Evolutionary conservation across 768 basidiomycete genomes (phyloP), one percentile per base, ranked within the genome.

Genomic region (Hortiboletus campestris): DNA sequence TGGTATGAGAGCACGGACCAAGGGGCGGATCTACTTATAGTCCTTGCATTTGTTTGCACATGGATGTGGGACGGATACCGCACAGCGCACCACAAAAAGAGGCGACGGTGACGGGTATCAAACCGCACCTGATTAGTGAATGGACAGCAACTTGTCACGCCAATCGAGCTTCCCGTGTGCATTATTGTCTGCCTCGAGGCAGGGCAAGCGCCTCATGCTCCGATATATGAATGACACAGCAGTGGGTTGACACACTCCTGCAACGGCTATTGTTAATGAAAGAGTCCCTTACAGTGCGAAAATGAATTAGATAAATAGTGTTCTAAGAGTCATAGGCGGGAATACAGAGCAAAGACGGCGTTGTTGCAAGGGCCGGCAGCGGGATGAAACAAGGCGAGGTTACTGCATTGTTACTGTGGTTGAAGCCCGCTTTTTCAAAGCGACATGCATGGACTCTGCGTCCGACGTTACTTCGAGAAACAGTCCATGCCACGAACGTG

Each of bases 11-110:
- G 43, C 32, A 34, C 41, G 45, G 36, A 38, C 19, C 38, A 31
- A 39, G 25, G 29, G 47, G 12, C 12, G 34, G 53, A 45, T 16
- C 44, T 63, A 35, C 61, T 68, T 67, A 60, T 67, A 65, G 19
- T 43, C 49, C 17, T 40, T 25, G 46, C n/a, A 41, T 44, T 31
- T 29, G 40, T 36, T 25, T 54, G 47, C 49, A 29, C 65, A 51
- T 57, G 66, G 63, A 57, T 53, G 20, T 14, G 51, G 55, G 62
- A 47, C 17, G 63, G 53, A 63, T 42, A 39, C 22, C 40, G 42
- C 61, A 51, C 66, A 57, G 52, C 56, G 50, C 55, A 55, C 49
- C 28, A 25, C 50, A 28, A 40, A 52, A 38, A 19, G 47, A 50
- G 29, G 34, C 44, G 32, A 52, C 13, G 34, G 41, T 50, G 43